Conservation (phyloP, 2,329 filamentous ascomycete genomes). For the Penicillium sp. region DNA sequence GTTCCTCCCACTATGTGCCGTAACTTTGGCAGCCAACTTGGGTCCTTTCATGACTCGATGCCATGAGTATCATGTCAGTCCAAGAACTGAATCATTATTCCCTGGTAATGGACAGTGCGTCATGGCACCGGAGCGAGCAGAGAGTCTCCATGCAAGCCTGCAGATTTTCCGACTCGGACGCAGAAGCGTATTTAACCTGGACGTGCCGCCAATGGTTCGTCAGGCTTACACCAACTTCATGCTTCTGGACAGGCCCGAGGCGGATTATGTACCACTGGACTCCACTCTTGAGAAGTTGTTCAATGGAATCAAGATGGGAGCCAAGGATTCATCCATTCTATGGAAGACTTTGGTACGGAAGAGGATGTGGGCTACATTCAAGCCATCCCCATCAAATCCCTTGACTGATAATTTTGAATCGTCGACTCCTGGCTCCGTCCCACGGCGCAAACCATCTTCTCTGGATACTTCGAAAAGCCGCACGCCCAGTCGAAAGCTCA, state of each 20-base stretch:
- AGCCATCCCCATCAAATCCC: too few species aligned
- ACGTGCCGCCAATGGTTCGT: neutral
- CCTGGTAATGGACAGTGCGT: neutral
- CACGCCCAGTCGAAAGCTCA: too few species aligned
- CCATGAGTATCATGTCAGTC: constrained; percentile 2
- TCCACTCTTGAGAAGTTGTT: too few species aligned
- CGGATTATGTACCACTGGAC: neutral
- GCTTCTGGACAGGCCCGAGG: neutral
- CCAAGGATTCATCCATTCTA: too few species aligned
- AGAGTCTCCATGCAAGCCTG: neutral
- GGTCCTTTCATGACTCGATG: constrained; percentile 26
- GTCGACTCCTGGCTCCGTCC: too few species aligned
- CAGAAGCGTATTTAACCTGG: neutral
- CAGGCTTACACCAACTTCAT: neutral
- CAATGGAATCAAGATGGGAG: too few species aligned
- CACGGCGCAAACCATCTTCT: too few species aligned
- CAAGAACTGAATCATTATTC: neutral
- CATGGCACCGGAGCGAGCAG: neutral
- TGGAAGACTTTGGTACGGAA: too few species aligned
- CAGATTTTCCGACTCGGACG: neutral
- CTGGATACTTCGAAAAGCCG: too few species aligned
- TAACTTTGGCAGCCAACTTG: constrained; percentile 34
- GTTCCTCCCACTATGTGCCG: constrained; percentile 35
- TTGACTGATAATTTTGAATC: too few species aligned
- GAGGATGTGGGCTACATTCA: too few species aligned